Evolutionary conservation across 768 basidiomycete genomes (phyloP).

Genomic region (Hysterangium stoloniferum): DNA sequence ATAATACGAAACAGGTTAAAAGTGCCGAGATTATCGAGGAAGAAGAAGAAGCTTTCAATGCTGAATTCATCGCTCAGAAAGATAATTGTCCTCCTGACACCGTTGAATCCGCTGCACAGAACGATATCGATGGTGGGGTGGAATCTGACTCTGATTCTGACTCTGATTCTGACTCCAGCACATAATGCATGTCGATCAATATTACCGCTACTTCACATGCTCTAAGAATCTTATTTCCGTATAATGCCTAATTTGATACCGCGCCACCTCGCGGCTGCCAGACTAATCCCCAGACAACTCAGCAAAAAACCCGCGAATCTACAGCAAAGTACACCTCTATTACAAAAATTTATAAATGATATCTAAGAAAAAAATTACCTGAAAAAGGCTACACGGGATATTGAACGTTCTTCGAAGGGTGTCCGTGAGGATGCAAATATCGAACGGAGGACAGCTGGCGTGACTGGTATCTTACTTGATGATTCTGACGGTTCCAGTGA

Average conservation of each 20-base stretch:
- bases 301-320: conserved; percentile 80
- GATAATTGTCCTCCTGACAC: background rate
- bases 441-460: conserved; percentile 70
- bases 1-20: conserved; percentile 1
- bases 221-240: background rate
- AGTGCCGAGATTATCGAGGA: conserved; percentile 10
- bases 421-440: conserved; percentile 85
- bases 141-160: background rate
- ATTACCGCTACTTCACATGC: background rate
- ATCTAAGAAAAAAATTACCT: conserved; percentile 37
- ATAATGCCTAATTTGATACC: conserved; percentile 38
- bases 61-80: background rate
- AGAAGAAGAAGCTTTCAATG: too few species aligned
- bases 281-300: conserved; percentile 73
- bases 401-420: conserved; percentile 71
- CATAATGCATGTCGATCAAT: too few species aligned
- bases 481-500: conserved; percentile 4
- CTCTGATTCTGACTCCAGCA: too few species aligned
- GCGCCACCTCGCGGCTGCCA: conserved; percentile 63
- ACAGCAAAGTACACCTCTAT: too few species aligned
- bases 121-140: background rate
- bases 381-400: conserved; percentile 83
- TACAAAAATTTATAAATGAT: background rate
- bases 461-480: conserved; percentile 53
- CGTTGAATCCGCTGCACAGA: background rate